Percentiles rank a stretch among this genome's conserved stretches.
Evolutionary conservation across 495 filamentous ascomycete species (phyloP).

Genomic region (Podospora pseudocomata): DNA sequence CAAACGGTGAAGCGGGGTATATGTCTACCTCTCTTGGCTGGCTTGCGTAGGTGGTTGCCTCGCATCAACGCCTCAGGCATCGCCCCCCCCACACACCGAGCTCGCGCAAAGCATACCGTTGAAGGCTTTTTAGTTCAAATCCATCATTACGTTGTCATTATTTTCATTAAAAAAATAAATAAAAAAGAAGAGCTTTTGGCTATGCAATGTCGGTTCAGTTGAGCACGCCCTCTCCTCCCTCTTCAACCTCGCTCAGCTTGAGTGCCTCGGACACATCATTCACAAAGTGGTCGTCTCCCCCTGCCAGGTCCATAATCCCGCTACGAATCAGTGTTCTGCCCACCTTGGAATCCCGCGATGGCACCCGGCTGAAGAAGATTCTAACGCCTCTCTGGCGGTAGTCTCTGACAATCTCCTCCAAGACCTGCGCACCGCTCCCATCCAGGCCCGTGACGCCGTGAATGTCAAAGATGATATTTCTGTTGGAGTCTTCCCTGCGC

Average conservation of each 20-base stretch:
- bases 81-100: not conserved
- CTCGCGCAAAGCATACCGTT: not conserved
- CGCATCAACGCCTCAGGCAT: not conserved
- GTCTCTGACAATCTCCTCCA: slow-evolving; percentile 78
- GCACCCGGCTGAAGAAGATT: slow-evolving; percentile 85
- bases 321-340: slow-evolving; percentile 70
- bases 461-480: slow-evolving; percentile 93
- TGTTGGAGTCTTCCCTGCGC: slow-evolving; percentile 66
- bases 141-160: not conserved
- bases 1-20: not conserved
- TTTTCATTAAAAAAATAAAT: not conserved
- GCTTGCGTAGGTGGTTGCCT: not conserved
- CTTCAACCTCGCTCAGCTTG: slow-evolving; percentile 68
- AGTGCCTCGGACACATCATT: slow-evolving; percentile 79
- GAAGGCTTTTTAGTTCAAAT: not conserved
- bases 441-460: slow-evolving; percentile 92
- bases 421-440: slow-evolving; percentile 86
- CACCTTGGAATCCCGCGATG: slow-evolving; percentile 57
- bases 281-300: slow-evolving; percentile 74
- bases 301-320: slow-evolving; percentile 77
- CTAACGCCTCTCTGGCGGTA: slow-evolving; percentile 70
- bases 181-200: not conserved
- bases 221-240: slow-evolving; percentile 18
- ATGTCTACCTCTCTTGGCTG: not conserved
- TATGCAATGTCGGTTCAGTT: not conserved